Percentiles rank a stretch among this genome's conserved stretches.
These are phyloP conservation scores for Ophiostoma triangulosporum DNA, from an alignment of 2,329 filamentous ascomycete species.

Conservation along the genomic window DNA sequence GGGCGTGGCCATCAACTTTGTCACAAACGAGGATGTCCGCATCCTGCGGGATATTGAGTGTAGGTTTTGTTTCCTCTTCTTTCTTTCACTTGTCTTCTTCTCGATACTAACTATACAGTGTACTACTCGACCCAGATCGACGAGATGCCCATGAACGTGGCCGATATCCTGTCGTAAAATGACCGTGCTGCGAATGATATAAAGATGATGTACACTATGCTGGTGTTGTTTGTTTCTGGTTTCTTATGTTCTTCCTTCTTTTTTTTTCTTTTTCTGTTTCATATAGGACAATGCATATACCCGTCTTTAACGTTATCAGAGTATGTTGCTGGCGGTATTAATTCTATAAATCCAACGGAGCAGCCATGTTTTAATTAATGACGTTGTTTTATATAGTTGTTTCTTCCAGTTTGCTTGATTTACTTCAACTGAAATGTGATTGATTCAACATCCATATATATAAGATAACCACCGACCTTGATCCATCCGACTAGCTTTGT, in stretches of 20 bases:
- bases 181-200: neutral
- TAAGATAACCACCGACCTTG: too few species aligned
- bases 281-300: constrained; percentile 1
- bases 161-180: constrained; percentile 33
- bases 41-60: constrained; percentile 94
- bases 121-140: constrained; percentile 97
- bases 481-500: too few species aligned
- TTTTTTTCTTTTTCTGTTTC: neutral
- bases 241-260: neutral
- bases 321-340: too few species aligned
- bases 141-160: constrained; percentile 97
- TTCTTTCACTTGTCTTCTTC: neutral
- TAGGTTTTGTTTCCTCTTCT: constrained; percentile 30
- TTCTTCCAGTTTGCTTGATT: too few species aligned
- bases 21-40: constrained; percentile 93
- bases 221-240: neutral
- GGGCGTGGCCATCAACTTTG: constrained; percentile 99
- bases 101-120: constrained; percentile 32
- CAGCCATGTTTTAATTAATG: too few species aligned
- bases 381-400: too few species aligned
- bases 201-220: constrained; percentile 1
- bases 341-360: too few species aligned
- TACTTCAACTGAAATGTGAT: too few species aligned
- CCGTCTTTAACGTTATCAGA: neutral
- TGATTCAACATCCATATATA: too few species aligned